Conservation (phyloP, 441 rosid genomes). For the Erysimum cheiri region DNA sequence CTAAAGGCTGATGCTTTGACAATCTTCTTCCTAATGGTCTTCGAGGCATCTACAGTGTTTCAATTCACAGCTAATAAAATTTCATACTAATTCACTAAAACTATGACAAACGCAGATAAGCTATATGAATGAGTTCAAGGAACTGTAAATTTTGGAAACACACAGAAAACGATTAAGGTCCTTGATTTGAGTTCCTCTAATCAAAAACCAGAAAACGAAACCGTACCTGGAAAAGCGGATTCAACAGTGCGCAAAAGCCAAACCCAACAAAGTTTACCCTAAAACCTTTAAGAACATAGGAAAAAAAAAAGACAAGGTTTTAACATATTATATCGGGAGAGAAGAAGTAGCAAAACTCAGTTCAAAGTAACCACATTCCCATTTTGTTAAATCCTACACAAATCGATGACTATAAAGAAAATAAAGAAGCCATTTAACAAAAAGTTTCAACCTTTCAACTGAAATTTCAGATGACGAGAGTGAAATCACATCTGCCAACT, state of each 20-base stretch:
- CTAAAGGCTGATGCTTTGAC: slow-evolving; percentile 52
- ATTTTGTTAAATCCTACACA: too few relatives aligned
- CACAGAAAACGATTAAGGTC: not conserved
- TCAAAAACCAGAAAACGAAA: not conserved
- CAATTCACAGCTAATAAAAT: slow-evolving; percentile 20
- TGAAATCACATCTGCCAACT: too few relatives aligned
- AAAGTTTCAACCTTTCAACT: too few relatives aligned
- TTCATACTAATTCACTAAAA: slow-evolving; percentile 2
- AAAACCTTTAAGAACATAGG: too few relatives aligned
- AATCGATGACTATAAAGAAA: too few relatives aligned
- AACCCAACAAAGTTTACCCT: not conserved
- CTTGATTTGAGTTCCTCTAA: not conserved
- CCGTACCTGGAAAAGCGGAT: not conserved
- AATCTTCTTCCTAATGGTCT: slow-evolving; percentile 47
- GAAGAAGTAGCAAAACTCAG: too few relatives aligned
- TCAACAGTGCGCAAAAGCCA: not conserved
- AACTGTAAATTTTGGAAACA: not conserved
- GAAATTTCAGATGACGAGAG: too few relatives aligned
- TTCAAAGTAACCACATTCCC: too few relatives aligned
- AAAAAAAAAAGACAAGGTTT: too few relatives aligned
- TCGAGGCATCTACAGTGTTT: slow-evolving; percentile 46
- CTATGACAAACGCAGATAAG: not conserved
- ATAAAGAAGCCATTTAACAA: too few relatives aligned
- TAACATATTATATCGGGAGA: too few relatives aligned
- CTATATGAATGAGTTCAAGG: slow-evolving; percentile 4